Base-by-base conservation (phyloP, 176 grass and related monocot genomes). In the Cocos nucifera region DNA sequence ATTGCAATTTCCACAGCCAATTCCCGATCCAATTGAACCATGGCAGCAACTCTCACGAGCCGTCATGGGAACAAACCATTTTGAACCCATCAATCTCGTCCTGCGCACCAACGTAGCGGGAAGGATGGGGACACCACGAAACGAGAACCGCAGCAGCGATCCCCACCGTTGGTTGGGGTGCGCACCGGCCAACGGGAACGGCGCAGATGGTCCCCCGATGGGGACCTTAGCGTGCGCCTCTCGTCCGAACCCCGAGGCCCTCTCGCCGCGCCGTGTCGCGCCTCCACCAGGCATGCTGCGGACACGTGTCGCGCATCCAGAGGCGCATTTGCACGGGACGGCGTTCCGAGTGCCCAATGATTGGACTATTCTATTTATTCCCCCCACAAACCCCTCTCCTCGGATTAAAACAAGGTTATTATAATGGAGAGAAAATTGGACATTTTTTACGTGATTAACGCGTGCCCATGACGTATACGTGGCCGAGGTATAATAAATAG, bases 401-500 rank as follows among this genome's bases (percentile, higher is more conserved):
- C 10, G 35, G 35, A 44, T 12, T 44, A 44, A 12, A 44, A 44
- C 32, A 10, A 2, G 8, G 32, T 10, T 39, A 39, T 39, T 39
- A 10, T 44, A 44, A 44, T 44, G 35, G 35, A 6, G 2, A 44
- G 32, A 44, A 44, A 44, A 44, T 44, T 44, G 8, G 35, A 6
- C 35, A 12, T 44, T 10, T 22, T 56, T 56, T 3, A 56, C 54
- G 54, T 56, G 54, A 56, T 22, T 7, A 8, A 7, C 5, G 54
- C 54, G 5, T 56, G 54, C 54, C 54, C 54, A 56, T 56, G 54
- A 56, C 54, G n/a, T 56, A 56, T 22, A 18, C 16, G 53, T 22
- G 18, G 53, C 6, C 53, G 10, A 56, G 2, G 54, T 3, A 56
- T 44, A 56, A 22, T 56, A 12, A 6, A 9, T 19, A 22, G 7